These are phyloP conservation scores for Suhomyces vadensis DNA, from an alignment of 805 yeast species.

Conservation along the genomic window DNA sequence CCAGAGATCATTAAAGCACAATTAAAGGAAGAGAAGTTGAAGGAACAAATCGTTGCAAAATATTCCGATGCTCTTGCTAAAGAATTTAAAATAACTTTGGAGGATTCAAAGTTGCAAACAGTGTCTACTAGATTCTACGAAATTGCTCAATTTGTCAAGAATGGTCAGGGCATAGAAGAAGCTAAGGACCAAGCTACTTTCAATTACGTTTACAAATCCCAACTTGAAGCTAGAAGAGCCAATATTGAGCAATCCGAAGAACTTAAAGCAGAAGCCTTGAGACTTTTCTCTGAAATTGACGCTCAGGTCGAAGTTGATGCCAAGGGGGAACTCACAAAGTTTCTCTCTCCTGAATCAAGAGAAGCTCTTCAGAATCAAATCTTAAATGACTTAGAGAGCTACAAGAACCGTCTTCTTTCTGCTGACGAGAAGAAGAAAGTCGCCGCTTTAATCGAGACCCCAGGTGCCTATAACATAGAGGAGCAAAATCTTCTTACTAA, in stretches of 20 bases:
- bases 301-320: constrained; percentile 50
- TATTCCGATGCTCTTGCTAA: constrained; percentile 20
- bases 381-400: constrained; percentile 21
- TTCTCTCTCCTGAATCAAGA: constrained; percentile 33
- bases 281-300: constrained; percentile 44
- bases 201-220: constrained; percentile 46
- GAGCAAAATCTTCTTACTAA: constrained; percentile 44
- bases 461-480: constrained; percentile 38
- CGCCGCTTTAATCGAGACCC: constrained; percentile 42
- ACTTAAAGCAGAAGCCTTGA: constrained; percentile 31
- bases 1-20: constrained; percentile 48
- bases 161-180: constrained; percentile 58
- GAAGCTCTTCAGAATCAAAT: constrained; percentile 22
- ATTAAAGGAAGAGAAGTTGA: constrained; percentile 41
- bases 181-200: constrained; percentile 61
- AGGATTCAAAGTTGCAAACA: constrained; percentile 21
- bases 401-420: constrained; percentile 26
- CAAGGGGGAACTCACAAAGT: constrained; percentile 39
- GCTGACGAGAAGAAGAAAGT: constrained; percentile 44
- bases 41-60: constrained; percentile 24
- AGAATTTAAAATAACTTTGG: constrained; percentile 31
- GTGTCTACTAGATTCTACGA: constrained; percentile 57
- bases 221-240: constrained; percentile 39
- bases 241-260: constrained; percentile 33
- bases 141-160: constrained; percentile 47